Conservation (phyloP, 2,329 filamentous ascomycete genomes). For the Ceratocystis smalleyi region DNA sequence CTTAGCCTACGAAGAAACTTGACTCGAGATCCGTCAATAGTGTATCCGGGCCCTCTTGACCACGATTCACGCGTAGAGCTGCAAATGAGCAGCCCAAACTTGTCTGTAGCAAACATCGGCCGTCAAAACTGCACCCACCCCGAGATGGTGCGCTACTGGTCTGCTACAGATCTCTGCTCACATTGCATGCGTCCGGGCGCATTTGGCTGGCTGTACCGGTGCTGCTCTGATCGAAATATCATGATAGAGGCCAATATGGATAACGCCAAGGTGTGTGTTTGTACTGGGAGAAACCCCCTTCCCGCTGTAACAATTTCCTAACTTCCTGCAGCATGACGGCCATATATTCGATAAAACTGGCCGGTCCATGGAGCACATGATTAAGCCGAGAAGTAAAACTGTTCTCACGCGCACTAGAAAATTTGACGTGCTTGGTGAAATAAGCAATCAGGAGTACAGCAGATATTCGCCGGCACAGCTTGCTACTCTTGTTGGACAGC, state of each 20-base stretch:
- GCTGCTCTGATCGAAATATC: slow-evolving; percentile 46
- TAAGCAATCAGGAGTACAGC: slow-evolving; percentile 28
- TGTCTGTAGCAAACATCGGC: background rate
- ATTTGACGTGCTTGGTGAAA: slow-evolving; percentile 32
- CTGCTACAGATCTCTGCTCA: slow-evolving; percentile 4
- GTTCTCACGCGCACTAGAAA: slow-evolving; percentile 29
- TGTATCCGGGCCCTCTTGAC: slow-evolving; percentile 6
- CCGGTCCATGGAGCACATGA: slow-evolving; percentile 22
- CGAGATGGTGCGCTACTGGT: slow-evolving; percentile 10
- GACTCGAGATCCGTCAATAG: slow-evolving; percentile 4
- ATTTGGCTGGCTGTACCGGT: slow-evolving; percentile 60
- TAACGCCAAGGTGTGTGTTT: slow-evolving; percentile 19
- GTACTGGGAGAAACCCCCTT: background rate
- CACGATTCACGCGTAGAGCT: background rate
- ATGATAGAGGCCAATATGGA: slow-evolving; percentile 22
- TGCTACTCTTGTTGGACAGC: slow-evolving; percentile 33
- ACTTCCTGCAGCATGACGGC: slow-evolving; percentile 18
- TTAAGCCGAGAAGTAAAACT: slow-evolving; percentile 27
- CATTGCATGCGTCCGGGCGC: slow-evolving; percentile 38
- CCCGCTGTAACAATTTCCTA: slow-evolving; percentile 4
- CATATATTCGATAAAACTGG: slow-evolving; percentile 26
- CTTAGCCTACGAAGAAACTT: background rate
- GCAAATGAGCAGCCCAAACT: background rate
- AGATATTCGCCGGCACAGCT: slow-evolving; percentile 35
- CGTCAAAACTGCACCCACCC: background rate